Conservation (phyloP, 257 asterid species). For the Ehretia macrophylla region DNA sequence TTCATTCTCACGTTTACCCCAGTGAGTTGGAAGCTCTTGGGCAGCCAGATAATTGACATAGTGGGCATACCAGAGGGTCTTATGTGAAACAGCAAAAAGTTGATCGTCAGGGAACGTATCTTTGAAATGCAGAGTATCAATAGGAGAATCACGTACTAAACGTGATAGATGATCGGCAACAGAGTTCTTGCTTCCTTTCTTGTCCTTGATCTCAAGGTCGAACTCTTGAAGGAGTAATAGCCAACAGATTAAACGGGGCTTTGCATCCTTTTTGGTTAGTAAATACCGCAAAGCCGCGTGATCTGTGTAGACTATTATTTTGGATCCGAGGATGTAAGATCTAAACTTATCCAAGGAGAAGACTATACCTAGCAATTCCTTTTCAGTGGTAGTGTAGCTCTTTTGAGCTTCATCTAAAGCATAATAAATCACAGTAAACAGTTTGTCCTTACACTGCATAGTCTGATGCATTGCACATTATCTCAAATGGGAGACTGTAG, state of each 20-base stretch:
- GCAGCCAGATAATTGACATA: background rate
- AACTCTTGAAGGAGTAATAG: background rate
- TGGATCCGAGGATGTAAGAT: background rate
- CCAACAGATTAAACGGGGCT: background rate
- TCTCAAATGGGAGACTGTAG: slow-evolving; percentile 4
- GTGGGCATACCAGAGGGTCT: background rate
- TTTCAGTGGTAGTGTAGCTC: background rate
- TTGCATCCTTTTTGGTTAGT: background rate
- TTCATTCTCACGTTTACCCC: background rate
- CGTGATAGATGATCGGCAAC: background rate
- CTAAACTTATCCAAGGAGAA: background rate
- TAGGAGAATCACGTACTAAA: background rate
- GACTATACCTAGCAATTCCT: background rate
- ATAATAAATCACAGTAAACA: background rate
- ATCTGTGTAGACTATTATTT: slow-evolving; percentile 1
- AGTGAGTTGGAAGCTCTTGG: background rate
- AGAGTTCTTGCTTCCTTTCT: background rate
- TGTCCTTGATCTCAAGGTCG: background rate
- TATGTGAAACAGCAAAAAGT: background rate
- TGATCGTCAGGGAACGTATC: background rate
- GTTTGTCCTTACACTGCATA: background rate
- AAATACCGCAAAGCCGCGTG: background rate
- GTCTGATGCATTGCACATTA: slow-evolving; percentile 4
- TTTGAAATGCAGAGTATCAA: background rate
- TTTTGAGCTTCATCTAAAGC: background rate